Conservation (phyloP, 2,329 filamentous ascomycete species). For the Penicillium polonicum region DNA sequence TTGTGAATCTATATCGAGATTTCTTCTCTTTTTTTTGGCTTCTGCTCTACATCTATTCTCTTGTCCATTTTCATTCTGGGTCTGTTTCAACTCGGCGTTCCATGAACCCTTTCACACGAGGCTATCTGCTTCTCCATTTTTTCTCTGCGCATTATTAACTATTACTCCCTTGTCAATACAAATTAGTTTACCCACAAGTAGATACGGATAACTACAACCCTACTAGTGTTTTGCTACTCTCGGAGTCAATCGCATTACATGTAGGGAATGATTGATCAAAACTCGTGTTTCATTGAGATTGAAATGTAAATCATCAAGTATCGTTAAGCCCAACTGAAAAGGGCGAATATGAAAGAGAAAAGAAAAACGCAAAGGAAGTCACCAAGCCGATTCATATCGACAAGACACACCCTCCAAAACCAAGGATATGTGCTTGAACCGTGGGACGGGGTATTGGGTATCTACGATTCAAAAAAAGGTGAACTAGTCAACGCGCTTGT, state of each 20-base stretch:
- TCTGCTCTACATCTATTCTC: background rate
- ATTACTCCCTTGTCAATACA: background rate
- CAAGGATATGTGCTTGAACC: background rate
- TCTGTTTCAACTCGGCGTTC: background rate
- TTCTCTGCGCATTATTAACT: slow-evolving; percentile 1
- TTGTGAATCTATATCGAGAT: background rate
- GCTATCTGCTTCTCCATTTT: background rate
- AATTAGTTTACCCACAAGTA: background rate
- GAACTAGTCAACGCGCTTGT: slow-evolving; percentile 28
- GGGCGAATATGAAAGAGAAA: background rate
- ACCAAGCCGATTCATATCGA: background rate
- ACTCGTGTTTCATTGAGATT: background rate
- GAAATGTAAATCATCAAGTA: background rate
- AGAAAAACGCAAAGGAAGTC: background rate
- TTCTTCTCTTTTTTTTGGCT: background rate
- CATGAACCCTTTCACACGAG: background rate
- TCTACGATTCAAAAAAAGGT: background rate
- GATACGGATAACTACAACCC: background rate
- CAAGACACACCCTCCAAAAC: background rate
- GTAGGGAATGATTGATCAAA: background rate
- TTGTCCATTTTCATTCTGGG: background rate
- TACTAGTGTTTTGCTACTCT: background rate
- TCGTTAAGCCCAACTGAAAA: background rate
- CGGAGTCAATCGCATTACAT: background rate
- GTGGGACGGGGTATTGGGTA: slow-evolving; percentile 1